phyloP scores from a whole-genome alignment of 2,329 filamentous ascomycete species.

The Penicillium thymicola region DNA sequence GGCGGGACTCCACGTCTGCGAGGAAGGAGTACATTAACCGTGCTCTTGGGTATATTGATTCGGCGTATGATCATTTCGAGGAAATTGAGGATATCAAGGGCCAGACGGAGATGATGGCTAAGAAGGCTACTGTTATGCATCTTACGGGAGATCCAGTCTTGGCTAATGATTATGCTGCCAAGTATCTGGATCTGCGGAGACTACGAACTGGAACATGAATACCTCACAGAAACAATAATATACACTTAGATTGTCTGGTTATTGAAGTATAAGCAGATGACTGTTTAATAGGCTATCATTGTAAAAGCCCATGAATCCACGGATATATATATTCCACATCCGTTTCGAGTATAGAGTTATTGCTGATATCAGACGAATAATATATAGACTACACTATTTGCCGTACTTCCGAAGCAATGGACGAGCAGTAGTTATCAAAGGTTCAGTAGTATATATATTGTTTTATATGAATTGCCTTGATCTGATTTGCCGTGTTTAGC shows the following conservation, averaged over 20 bases:
- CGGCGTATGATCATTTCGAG: constrained; percentile 62
- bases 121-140: constrained; percentile 75
- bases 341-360: background rate
- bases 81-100: constrained; percentile 65
- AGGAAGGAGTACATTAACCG: constrained; percentile 57
- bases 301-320: background rate
- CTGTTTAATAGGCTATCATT: background rate
- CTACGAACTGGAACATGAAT: constrained; percentile 26
- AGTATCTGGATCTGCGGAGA: constrained; percentile 59
- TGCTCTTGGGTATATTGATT: constrained; percentile 60
- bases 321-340: background rate
- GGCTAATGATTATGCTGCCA: constrained; percentile 65
- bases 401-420: background rate
- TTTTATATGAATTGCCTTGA: no score
- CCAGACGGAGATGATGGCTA: constrained; percentile 75
- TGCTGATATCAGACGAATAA: background rate
- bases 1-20: constrained; percentile 28
- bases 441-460: no score
- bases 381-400: background rate
- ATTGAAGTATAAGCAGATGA: no score
- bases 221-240: background rate
- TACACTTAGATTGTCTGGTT: background rate
- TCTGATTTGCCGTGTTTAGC: background rate
- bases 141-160: constrained; percentile 61
- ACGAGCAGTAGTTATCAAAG: background rate